These are phyloP conservation scores for Scenedesmus sp. DNA, from an alignment of 163 green algal species.

Conservation along the genomic window DNA sequence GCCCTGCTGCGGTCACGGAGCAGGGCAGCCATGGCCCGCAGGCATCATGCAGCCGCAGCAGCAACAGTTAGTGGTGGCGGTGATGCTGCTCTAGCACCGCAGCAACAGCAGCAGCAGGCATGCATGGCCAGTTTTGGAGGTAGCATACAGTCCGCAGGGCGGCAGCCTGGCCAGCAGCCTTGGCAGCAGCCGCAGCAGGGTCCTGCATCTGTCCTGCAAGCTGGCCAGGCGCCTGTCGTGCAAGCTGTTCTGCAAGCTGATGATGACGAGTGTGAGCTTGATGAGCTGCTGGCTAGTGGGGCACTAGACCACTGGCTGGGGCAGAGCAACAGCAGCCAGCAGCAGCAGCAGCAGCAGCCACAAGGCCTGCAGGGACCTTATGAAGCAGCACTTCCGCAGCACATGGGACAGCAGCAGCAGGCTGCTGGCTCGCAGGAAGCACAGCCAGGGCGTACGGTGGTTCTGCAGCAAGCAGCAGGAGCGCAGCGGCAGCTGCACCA, in stretches of 20 bases:
- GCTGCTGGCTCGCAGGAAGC: too few species aligned
- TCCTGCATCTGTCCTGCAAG: too few species aligned
- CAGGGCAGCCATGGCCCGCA: background rate
- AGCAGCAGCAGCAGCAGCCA: background rate
- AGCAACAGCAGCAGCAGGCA: background rate
- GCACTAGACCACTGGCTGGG: background rate
- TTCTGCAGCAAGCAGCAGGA: too few species aligned
- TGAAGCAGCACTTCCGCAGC: too few species aligned
- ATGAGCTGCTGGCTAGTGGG: background rate
- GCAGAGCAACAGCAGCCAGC: background rate
- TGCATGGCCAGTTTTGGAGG: background rate
- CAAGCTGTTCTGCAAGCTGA: background rate
- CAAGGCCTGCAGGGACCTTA: too few species aligned
- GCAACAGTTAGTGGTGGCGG: background rate
- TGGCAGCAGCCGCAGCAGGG: background rate
- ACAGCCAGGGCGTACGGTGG: too few species aligned
- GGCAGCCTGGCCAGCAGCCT: background rate
- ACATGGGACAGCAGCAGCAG: too few species aligned
- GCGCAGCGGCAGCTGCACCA: background rate
- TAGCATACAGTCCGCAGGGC: background rate
- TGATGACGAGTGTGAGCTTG: background rate
- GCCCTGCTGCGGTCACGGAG: background rate
- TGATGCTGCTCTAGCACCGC: background rate
- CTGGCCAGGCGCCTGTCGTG: background rate
- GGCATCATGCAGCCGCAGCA: background rate